Conservation (phyloP, 768 basidiomycete genomes). For the Punctularia strigosozonata region DNA sequence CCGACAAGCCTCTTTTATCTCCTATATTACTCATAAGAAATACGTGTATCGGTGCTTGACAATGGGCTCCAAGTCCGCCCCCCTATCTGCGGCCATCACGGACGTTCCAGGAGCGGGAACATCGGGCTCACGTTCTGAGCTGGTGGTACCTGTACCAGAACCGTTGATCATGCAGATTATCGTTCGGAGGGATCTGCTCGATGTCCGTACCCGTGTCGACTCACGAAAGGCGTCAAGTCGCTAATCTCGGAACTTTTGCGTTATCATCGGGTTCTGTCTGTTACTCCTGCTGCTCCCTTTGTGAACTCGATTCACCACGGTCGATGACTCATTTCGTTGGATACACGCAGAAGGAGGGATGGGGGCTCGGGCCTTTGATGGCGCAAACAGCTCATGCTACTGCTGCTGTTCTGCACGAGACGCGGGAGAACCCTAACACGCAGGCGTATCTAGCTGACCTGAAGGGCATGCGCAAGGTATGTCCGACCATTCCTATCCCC, state of each 20-base stretch:
- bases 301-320: background rate
- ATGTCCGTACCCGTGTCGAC: constrained; percentile 18
- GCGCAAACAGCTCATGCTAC: constrained; percentile 32
- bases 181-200: constrained; percentile 28
- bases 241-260: background rate
- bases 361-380: constrained; percentile 34
- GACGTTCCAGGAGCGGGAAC: too few species aligned
- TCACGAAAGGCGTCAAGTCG: background rate
- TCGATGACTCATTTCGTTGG: background rate
- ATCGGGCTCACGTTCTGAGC: too few species aligned
- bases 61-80: too few species aligned
- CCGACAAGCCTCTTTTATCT: too few species aligned
- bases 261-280: background rate
- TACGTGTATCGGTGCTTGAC: too few species aligned
- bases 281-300: background rate
- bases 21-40: too few species aligned
- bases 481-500: background rate
- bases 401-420: constrained; percentile 29
- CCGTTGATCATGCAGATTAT: constrained; percentile 32
- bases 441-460: constrained; percentile 26
- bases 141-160: constrained; percentile 10
- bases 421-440: constrained; percentile 24
- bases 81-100: too few species aligned
- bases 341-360: constrained; percentile 22
- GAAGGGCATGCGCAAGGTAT: constrained; percentile 29